These are phyloP conservation scores for Chlamydomonas reinhardtii DNA, from an alignment of 163 green algal genomes.

Conservation along the genomic window DNA sequence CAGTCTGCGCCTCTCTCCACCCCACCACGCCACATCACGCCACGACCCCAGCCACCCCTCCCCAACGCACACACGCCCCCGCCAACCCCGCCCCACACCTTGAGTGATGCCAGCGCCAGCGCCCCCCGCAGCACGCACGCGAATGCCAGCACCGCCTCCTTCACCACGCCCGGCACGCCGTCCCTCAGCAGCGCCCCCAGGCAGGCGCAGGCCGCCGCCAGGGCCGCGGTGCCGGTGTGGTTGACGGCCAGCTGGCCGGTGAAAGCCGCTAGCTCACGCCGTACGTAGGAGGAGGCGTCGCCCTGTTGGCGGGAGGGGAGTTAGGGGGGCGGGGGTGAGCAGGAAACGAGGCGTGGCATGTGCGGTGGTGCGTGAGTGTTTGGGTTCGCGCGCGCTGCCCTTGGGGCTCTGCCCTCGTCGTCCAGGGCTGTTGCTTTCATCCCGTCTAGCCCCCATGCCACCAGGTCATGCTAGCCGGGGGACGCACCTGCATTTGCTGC, in stretches of 20 bases:
- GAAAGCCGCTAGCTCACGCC: constrained; percentile 63
- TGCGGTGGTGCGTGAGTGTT: too few species aligned
- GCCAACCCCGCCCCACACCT: too few species aligned
- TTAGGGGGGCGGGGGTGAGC: neutral
- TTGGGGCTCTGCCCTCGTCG: too few species aligned
- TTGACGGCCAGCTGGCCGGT: constrained; percentile 52
- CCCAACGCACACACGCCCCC: too few species aligned
- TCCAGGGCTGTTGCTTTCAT: too few species aligned
- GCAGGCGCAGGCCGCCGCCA: constrained; percentile 5
- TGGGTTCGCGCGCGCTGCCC: too few species aligned
- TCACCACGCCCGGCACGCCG: constrained; percentile 45
- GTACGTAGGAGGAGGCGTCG: constrained; percentile 58
- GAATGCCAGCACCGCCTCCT: constrained; percentile 54
- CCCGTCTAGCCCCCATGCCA: too few species aligned
- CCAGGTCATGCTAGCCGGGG: too few species aligned
- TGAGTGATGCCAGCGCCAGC: constrained; percentile 45
- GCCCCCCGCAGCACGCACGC: constrained; percentile 47
- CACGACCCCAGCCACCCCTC: too few species aligned
- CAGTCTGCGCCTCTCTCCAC: too few species aligned
- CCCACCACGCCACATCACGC: too few species aligned
- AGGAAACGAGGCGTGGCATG: neutral
- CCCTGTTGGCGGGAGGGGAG: constrained; percentile 42
- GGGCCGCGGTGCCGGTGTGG: neutral
- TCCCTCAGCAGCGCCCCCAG: constrained; percentile 60
- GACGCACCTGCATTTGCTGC: constrained; percentile 9